A percentile compares a stretch with the other conserved stretches of the same genome.
Evolutionary conservation across 768 basidiomycete genomes (phyloP).

Genomic region (Clitopilus hobsonii): DNA sequence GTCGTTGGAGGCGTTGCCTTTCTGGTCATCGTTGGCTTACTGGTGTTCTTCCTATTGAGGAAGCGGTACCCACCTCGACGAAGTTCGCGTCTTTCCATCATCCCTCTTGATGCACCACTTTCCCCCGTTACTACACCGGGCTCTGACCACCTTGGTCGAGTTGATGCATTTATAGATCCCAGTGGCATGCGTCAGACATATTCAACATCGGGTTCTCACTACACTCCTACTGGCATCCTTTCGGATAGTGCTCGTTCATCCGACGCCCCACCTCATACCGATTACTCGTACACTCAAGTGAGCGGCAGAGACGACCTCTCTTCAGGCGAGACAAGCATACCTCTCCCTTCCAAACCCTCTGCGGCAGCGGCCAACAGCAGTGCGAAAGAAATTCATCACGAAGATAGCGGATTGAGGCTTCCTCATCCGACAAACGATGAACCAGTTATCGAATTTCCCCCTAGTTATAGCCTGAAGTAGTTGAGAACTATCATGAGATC

Average conservation of each 20-base stretch:
- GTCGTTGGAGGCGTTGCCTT: neutral
- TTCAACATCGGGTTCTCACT: too few species aligned
- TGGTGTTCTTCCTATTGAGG: neutral
- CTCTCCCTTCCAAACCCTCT: neutral
- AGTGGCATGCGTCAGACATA: too few species aligned
- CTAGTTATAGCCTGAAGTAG: neutral
- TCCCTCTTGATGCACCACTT: neutral
- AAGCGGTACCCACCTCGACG: neutral
- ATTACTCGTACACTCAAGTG: too few species aligned
- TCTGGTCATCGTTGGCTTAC: conserved; percentile 4
- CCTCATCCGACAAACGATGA: neutral
- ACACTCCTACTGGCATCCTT: too few species aligned
- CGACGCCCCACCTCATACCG: too few species aligned
- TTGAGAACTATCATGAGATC: too few species aligned
- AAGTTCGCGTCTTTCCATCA: neutral
- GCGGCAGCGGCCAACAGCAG: neutral
- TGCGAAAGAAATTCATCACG: neutral
- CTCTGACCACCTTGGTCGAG: neutral
- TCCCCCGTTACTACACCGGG: neutral
- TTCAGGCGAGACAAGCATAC: neutral
- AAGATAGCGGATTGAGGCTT: neutral
- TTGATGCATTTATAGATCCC: too few species aligned
- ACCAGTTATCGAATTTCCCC: neutral
- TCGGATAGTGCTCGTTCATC: too few species aligned
- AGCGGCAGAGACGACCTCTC: too few species aligned